Percentiles rank a stretch among this genome's conserved stretches.
phyloP scores from a whole-genome alignment of 345 rosid genomes.

The Brassica nigra region DNA sequence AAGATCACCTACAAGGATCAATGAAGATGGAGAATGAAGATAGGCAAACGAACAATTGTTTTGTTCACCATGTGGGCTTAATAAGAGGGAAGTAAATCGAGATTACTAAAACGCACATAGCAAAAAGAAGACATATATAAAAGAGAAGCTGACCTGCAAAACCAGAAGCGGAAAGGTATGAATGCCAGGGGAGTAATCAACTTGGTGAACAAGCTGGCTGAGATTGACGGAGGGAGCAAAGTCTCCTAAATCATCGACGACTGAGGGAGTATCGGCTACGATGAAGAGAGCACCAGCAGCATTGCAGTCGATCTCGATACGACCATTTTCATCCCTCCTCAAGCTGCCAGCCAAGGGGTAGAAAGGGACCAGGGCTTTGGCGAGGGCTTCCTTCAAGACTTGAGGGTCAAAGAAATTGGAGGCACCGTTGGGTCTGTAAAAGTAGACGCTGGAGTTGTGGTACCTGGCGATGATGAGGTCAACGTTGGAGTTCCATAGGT shows the following conservation, averaged over 20 bases:
- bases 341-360: slow-evolving; percentile 93
- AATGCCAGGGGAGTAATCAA: slow-evolving; percentile 81
- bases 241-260: slow-evolving; percentile 79
- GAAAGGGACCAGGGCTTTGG: slow-evolving; percentile 78
- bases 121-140: neutral
- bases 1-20: slow-evolving; percentile 56
- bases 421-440: slow-evolving; percentile 71
- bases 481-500: slow-evolving; percentile 85
- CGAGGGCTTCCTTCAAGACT: slow-evolving; percentile 64
- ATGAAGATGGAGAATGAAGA: too few species aligned
- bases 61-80: too few species aligned
- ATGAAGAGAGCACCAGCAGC: slow-evolving; percentile 82
- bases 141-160: slow-evolving; percentile 59
- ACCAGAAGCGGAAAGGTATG: slow-evolving; percentile 77
- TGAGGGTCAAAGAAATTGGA: slow-evolving; percentile 67
- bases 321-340: slow-evolving; percentile 70
- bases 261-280: slow-evolving; percentile 67
- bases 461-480: slow-evolving; percentile 92
- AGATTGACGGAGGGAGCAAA: slow-evolving; percentile 83
- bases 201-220: slow-evolving; percentile 79
- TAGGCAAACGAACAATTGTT: too few species aligned
- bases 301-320: slow-evolving; percentile 88
- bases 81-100: too few species aligned
- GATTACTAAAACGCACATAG: neutral
- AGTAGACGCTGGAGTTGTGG: slow-evolving; percentile 95